Evolutionary conservation across 2,329 filamentous ascomycete genomes (phyloP).

Genomic region (Curvularia sp.): DNA sequence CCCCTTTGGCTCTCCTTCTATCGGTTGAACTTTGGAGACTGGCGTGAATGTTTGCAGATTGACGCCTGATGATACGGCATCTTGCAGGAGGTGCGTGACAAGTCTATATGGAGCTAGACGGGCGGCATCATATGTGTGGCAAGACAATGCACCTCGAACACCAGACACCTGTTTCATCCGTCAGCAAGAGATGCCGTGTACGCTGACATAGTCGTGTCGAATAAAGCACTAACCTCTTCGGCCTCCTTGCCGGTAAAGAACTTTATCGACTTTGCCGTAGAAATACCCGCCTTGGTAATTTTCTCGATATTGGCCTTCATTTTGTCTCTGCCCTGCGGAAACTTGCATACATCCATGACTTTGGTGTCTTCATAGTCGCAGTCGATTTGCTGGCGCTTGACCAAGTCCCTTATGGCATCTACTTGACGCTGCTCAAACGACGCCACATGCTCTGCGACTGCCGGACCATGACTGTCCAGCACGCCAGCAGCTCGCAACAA

Average conservation of each 20-base stretch:
- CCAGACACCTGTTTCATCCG: slow-evolving; percentile 13
- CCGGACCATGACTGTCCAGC: slow-evolving; percentile 18
- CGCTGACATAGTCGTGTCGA: too few relatives aligned
- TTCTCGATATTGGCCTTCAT: slow-evolving; percentile 15
- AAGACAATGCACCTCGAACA: slow-evolving; percentile 18
- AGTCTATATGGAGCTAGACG: slow-evolving; percentile 21
- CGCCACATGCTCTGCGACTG: slow-evolving; percentile 21
- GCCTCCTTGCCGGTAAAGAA: slow-evolving; percentile 13
- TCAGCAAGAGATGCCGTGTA: background rate
- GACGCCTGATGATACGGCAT: slow-evolving; percentile 15
- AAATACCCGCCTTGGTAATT: slow-evolving; percentile 12
- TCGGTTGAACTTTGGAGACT: slow-evolving; percentile 4
- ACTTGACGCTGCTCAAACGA: slow-evolving; percentile 22
- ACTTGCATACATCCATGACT: slow-evolving; percentile 20
- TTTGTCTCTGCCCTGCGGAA: slow-evolving; percentile 9
- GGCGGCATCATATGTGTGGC: slow-evolving; percentile 21
- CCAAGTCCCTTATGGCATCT: slow-evolving; percentile 15
- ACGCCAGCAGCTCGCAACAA: slow-evolving; percentile 19
- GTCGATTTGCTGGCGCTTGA: slow-evolving; percentile 16
- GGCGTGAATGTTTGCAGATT: slow-evolving; percentile 23
- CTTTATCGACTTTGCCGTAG: slow-evolving; percentile 13
- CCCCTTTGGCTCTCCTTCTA: background rate
- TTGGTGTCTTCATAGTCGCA: slow-evolving; percentile 24
- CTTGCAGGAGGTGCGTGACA: slow-evolving; percentile 15
- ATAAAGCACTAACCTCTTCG: slow-evolving; percentile 15